Evolutionary conservation across 2,329 filamentous ascomycete species (phyloP), one percentile per base, ranked within the genome.

Genomic region (Chrysoporthe cubensis): DNA sequence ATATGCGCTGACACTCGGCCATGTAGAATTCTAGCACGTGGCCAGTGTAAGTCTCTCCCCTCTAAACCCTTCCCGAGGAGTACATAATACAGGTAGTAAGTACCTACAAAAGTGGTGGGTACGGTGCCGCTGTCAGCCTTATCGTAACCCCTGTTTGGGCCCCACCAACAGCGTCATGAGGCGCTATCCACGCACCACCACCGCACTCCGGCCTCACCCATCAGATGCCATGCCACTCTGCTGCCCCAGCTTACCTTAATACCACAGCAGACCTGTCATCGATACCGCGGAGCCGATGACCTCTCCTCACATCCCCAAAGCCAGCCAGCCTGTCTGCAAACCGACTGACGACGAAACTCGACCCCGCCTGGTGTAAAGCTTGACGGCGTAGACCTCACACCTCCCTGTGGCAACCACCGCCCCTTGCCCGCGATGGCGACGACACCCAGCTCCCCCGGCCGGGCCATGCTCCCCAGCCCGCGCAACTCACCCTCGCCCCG

Each of bases 401-500:
- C 26, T 37, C 32, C 6, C 2, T 32, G 11, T 52, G 37, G 18
- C 42, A 18, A n/a, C 34, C 40, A 42, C 34, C 16, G 18, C 16
- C 18, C 14, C 42, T 34, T 40, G 37, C 3, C 63, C 56, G 60
- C 21, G 54, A 66, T 64, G 69, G 64, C 54, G 48, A 65, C 52
- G 21, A 48, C 21, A 60, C 64, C 62, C 57, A 54, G 50, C 14
- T 54, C 50, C 4, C 50, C 50, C 65, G 13, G 50, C 58, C 56
- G 62, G 52, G 57, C 52, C 65, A 37, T 54, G 16, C 65, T 52
- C 42, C 66, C 56, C 57, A 69, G 57, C 61, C 62, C 60, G 42
- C 40, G 34, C 11, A 50, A 52, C 18, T 69, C 69, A 1, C 50
- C 42, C 18, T 37, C 62, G 0, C 16, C 56, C 40, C 7, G 42